phyloP scores from a whole-genome alignment of 2,329 filamentous ascomycete species.

The Penicillium vulpinum region DNA sequence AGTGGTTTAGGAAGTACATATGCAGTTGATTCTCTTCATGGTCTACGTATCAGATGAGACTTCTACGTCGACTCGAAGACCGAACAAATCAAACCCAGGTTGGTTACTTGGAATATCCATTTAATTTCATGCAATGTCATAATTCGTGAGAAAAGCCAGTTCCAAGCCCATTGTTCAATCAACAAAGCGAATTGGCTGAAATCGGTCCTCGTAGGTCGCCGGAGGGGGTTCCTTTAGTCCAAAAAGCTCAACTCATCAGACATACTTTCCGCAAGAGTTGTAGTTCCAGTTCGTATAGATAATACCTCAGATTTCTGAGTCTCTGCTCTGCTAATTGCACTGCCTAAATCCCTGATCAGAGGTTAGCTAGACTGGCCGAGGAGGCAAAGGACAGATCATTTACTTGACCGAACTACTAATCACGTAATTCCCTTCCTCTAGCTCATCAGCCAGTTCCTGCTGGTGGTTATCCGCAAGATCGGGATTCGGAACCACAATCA shows the following conservation, averaged over 20 bases:
- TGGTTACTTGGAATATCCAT: neutral
- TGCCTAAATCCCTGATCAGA: slow-evolving; percentile 47
- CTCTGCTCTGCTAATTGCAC: slow-evolving; percentile 48
- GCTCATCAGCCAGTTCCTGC: slow-evolving; percentile 75
- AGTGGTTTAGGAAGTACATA: neutral
- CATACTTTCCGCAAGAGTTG: neutral
- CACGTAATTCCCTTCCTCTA: slow-evolving; percentile 73
- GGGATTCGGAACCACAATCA: slow-evolving; percentile 89
- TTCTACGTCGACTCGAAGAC: neutral
- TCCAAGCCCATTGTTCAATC: neutral
- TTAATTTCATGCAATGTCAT: neutral
- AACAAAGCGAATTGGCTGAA: neutral
- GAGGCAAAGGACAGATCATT: slow-evolving; percentile 23
- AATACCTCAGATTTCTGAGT: slow-evolving; percentile 35
- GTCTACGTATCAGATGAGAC: neutral
- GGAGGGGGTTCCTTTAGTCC: slow-evolving; percentile 40
- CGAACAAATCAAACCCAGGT: neutral
- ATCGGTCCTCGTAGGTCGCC: neutral
- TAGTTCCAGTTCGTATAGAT: neutral
- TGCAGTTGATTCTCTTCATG: neutral
- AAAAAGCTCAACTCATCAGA: slow-evolving; percentile 56
- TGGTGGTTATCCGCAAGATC: slow-evolving; percentile 87
- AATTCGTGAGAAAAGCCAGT: neutral
- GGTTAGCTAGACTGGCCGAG: slow-evolving; percentile 9
- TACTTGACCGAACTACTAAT: slow-evolving; percentile 70